phyloP scores from a whole-genome alignment of 352 stramenopile genomes.

The Phytopythium litorale region DNA sequence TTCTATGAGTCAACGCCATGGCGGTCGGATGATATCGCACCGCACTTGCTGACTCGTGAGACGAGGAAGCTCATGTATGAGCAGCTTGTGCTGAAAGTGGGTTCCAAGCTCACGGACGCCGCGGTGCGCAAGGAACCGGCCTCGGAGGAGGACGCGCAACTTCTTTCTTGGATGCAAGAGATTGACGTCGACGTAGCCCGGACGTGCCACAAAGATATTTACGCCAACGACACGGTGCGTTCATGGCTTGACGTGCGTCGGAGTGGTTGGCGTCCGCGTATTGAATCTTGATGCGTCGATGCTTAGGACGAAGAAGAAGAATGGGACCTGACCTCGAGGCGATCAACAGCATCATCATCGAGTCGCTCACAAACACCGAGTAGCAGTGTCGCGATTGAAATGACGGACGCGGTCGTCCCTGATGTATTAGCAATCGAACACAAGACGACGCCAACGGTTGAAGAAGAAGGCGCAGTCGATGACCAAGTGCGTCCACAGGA shows the following conservation, averaged over 20 bases:
- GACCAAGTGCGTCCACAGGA: background rate
- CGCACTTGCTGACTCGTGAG: constrained; percentile 43
- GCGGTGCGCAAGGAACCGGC: constrained; percentile 16
- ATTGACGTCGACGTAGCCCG: constrained; percentile 81
- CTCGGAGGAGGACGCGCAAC: constrained; percentile 34
- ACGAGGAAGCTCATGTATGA: constrained; percentile 55
- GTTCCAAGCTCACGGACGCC: constrained; percentile 28
- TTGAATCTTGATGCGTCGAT: background rate
- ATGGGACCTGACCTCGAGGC: background rate
- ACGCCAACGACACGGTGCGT: constrained; percentile 28
- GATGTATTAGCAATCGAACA: background rate
- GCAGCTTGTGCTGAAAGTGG: constrained; percentile 57
- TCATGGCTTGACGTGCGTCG: background rate
- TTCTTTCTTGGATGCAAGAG: constrained; percentile 69
- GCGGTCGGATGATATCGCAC: constrained; percentile 25
- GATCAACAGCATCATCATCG: background rate
- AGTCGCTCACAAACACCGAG: background rate
- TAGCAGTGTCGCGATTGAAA: background rate
- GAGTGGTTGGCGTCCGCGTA: background rate
- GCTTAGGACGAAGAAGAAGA: background rate
- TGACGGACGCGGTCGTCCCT: background rate
- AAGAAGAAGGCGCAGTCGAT: background rate
- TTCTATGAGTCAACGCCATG: constrained; percentile 62
- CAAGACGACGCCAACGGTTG: background rate
- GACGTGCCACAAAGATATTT: constrained; percentile 60